phyloP scores from a whole-genome alignment of 2,329 filamentous ascomycete species.

The Dothiorella sarmentorum region DNA sequence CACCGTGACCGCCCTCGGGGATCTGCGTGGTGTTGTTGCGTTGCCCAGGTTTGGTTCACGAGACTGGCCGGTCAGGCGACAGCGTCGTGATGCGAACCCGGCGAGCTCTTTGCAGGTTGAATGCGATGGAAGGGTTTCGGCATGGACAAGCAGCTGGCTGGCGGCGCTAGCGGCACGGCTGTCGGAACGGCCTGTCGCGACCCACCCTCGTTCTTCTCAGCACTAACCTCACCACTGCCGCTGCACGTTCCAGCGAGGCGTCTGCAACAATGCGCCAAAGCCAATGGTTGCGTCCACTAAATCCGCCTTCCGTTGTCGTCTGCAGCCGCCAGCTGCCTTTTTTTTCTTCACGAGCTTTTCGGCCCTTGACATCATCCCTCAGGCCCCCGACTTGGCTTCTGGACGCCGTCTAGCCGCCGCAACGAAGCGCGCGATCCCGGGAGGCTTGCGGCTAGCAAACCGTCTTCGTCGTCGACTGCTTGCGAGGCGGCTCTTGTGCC shows the following conservation, averaged over 20 bases:
- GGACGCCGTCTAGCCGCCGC: not conserved
- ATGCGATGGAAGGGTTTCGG: too few species aligned
- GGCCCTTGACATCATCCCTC: not conserved
- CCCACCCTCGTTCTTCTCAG: not conserved
- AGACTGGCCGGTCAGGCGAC: constrained; percentile 5
- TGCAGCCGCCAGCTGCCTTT: not conserved
- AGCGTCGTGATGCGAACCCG: constrained; percentile 7
- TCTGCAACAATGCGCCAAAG: not conserved
- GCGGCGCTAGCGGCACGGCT: constrained; percentile 16
- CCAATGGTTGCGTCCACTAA: not conserved
- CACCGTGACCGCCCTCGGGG: not conserved
- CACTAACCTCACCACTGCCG: not conserved
- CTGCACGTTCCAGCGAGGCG: constrained; percentile 10
- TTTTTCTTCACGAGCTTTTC: not conserved
- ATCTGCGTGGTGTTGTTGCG: not conserved
- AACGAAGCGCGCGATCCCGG: not conserved
- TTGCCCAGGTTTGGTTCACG: not conserved
- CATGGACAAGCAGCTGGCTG: not conserved
- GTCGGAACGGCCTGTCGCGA: not conserved
- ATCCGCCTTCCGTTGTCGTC: not conserved
- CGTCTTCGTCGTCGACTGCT: not conserved
- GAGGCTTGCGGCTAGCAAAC: not conserved
- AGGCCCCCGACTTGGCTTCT: not conserved
- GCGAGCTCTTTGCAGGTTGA: not conserved
- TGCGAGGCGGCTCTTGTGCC: not conserved